A percentile compares a stretch with the other conserved stretches of the same genome.
Conservation (phyloP, 2,329 filamentous ascomycete species). For the Teratosphaeriaceae sp. region DNA sequence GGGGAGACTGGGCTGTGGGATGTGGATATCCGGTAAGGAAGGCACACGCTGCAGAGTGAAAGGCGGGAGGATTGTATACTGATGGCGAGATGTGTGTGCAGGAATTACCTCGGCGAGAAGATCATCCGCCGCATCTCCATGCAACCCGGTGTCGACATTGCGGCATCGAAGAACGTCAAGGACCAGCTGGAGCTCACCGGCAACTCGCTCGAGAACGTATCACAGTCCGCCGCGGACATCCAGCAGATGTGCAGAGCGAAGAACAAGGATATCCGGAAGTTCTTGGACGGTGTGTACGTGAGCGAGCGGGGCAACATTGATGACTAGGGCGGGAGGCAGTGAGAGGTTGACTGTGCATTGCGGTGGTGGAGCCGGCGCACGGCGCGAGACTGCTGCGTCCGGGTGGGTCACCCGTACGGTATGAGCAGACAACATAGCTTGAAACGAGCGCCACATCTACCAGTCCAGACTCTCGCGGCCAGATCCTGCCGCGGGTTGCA, state of each 20-base stretch:
- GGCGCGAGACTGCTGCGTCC: neutral
- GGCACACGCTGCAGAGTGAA: neutral
- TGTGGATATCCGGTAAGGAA: constrained; percentile 86
- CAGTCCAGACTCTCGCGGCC: too few relatives aligned
- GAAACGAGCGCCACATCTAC: too few relatives aligned
- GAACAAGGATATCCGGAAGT: constrained; percentile 99
- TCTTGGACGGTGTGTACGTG: constrained; percentile 99
- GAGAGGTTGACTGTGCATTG: neutral
- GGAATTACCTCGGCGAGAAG: constrained; percentile 99
- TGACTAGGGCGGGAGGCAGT: constrained; percentile 3
- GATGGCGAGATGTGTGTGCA: constrained; percentile 27
- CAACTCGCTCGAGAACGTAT: constrained; percentile 96
- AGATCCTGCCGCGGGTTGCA: too few relatives aligned
- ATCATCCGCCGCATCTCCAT: constrained; percentile 88
- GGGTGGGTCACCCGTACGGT: neutral
- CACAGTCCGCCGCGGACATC: constrained; percentile 97
- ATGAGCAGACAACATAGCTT: neutral
- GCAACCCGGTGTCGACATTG: constrained; percentile 83
- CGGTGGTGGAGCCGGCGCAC: neutral
- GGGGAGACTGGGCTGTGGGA: constrained; percentile 77
- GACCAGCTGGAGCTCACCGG: constrained; percentile 90
- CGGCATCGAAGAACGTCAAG: constrained; percentile 88
- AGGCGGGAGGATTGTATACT: constrained; percentile 12
- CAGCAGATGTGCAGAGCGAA: constrained; percentile 99
- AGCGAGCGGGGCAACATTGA: constrained; percentile 96